Conservation (phyloP, 2,329 filamentous ascomycete genomes). For the Stagonosporopsis chrysanthemi region DNA sequence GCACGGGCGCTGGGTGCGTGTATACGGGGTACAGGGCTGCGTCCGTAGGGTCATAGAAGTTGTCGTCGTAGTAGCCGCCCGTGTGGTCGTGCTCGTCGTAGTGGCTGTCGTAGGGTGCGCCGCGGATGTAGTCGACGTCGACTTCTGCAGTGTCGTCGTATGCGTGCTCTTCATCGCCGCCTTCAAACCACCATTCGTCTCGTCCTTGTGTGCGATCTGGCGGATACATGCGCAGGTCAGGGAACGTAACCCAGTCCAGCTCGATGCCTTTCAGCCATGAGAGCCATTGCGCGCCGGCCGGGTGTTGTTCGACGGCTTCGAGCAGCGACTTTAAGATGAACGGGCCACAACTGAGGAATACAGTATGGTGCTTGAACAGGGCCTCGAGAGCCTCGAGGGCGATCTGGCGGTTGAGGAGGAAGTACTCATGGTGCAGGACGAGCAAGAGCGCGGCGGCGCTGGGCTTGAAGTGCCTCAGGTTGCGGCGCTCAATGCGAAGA, state of each 20-base stretch:
- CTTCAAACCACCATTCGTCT: slow-evolving; percentile 40
- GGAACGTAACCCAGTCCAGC: slow-evolving; percentile 48
- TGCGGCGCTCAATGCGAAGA: slow-evolving; percentile 46
- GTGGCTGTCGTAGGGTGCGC: slow-evolving; percentile 34
- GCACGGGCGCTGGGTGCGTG: slow-evolving; percentile 13
- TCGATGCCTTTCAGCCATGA: slow-evolving; percentile 42
- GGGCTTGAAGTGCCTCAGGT: slow-evolving; percentile 43
- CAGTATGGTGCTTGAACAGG: slow-evolving; percentile 44
- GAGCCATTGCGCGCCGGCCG: slow-evolving; percentile 39
- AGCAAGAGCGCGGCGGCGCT: slow-evolving; percentile 42
- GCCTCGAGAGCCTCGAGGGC: slow-evolving; percentile 46
- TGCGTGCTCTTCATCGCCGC: slow-evolving; percentile 12
- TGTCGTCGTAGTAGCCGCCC: slow-evolving; percentile 45
- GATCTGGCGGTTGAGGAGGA: slow-evolving; percentile 46
- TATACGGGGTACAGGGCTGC: slow-evolving; percentile 38
- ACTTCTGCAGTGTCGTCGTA: slow-evolving; percentile 24
- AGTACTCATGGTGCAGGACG: slow-evolving; percentile 43
- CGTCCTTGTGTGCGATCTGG: slow-evolving; percentile 35
- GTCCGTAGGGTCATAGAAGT: slow-evolving; percentile 41
- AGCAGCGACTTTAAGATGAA: slow-evolving; percentile 45
- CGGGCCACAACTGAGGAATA: slow-evolving; percentile 46
- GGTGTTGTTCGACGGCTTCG: slow-evolving; percentile 36
- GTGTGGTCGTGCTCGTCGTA: slow-evolving; percentile 48
- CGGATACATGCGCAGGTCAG: slow-evolving; percentile 42
- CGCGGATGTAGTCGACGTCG: slow-evolving; percentile 41